Conservation (phyloP, 805 yeast species). For the Spathaspora boniae region DNA sequence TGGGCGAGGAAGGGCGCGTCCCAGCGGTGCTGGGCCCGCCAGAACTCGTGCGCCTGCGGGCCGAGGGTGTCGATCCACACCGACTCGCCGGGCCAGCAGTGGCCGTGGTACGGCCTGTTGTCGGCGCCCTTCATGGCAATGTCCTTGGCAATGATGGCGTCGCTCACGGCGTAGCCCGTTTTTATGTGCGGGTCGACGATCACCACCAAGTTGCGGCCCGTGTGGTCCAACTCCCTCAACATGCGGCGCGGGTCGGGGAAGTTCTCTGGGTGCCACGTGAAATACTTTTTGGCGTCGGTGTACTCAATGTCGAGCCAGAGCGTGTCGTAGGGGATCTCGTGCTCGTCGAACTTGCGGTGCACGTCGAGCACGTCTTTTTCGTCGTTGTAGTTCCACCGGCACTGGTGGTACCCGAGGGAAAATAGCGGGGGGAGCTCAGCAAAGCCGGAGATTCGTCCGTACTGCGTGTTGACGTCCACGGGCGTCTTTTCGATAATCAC, state of each 20-base stretch:
- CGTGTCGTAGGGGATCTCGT: slow-evolving; percentile 79
- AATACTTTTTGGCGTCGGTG: slow-evolving; percentile 80
- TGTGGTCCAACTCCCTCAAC: slow-evolving; percentile 59
- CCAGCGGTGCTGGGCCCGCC: slow-evolving; percentile 57
- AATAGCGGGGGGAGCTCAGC: slow-evolving; percentile 72
- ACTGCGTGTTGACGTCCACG: slow-evolving; percentile 52
- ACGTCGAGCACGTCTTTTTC: slow-evolving; percentile 81
- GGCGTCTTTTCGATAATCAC: slow-evolving; percentile 62
- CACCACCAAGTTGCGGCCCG: slow-evolving; percentile 78
- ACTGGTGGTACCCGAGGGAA: slow-evolving; percentile 89
- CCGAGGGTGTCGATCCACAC: slow-evolving; percentile 87
- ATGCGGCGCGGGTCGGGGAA: slow-evolving; percentile 76
- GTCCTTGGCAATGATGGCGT: slow-evolving; percentile 38
- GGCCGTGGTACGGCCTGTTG: slow-evolving; percentile 65
- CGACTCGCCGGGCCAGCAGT: slow-evolving; percentile 98
- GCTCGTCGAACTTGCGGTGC: slow-evolving; percentile 62
- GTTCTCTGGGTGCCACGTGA: slow-evolving; percentile 77
- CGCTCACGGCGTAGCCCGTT: slow-evolving; percentile 62
- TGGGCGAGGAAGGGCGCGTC: slow-evolving; percentile 19
- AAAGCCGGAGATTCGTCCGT: slow-evolving; percentile 70
- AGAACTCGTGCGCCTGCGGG: slow-evolving; percentile 54
- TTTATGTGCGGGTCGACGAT: slow-evolving; percentile 93
- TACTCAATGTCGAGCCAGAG: slow-evolving; percentile 96
- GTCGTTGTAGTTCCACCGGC: slow-evolving; percentile 95
- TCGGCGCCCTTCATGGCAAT: slow-evolving; percentile 46